Percentiles rank a stretch among this genome's conserved stretches.
phyloP scores from a whole-genome alignment of 2,329 filamentous ascomycete genomes.

The Lizonia empirigonia region DNA sequence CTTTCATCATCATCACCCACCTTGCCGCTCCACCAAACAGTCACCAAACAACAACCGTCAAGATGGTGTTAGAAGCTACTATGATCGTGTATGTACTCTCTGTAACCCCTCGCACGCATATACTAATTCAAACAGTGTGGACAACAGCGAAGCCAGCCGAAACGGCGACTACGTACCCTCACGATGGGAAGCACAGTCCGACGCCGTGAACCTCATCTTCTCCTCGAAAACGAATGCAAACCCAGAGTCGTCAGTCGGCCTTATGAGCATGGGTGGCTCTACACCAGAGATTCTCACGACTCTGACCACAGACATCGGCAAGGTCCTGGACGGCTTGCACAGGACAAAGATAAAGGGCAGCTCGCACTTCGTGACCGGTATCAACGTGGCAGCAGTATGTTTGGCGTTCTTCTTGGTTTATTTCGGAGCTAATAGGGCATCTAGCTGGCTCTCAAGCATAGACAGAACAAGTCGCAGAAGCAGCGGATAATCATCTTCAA shows the following conservation, averaged over 20 bases:
- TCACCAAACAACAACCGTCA: constrained; percentile 52
- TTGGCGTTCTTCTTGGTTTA: constrained; percentile 74
- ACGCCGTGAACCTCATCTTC: constrained; percentile 94
- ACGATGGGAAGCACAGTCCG: constrained; percentile 93
- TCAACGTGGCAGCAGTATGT: constrained; percentile 91
- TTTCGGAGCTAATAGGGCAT: constrained; percentile 59
- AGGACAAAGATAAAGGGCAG: constrained; percentile 80
- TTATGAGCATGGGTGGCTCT: constrained; percentile 99
- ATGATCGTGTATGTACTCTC: constrained; percentile 75
- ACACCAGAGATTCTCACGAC: constrained; percentile 98
- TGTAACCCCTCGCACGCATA: constrained; percentile 21
- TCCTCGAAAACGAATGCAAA: constrained; percentile 94
- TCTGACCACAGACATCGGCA: constrained; percentile 93
- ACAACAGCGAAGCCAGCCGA: constrained; percentile 98
- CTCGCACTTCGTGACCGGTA: constrained; percentile 86
- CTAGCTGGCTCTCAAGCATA: constrained; percentile 93
- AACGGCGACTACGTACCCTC: constrained; percentile 94
- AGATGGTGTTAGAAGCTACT: constrained; percentile 97
- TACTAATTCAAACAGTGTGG: constrained; percentile 64
- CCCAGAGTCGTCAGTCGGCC: constrained; percentile 92
- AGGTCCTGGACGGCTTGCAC: constrained; percentile 90
- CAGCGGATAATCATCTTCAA: constrained; percentile 97
- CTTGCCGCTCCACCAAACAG: constrained; percentile 13
- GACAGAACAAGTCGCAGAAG: constrained; percentile 95
- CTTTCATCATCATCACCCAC: constrained; percentile 20